Conservation (phyloP, 208 protist genomes). For the Acanthamoeba rhysodes region DNA sequence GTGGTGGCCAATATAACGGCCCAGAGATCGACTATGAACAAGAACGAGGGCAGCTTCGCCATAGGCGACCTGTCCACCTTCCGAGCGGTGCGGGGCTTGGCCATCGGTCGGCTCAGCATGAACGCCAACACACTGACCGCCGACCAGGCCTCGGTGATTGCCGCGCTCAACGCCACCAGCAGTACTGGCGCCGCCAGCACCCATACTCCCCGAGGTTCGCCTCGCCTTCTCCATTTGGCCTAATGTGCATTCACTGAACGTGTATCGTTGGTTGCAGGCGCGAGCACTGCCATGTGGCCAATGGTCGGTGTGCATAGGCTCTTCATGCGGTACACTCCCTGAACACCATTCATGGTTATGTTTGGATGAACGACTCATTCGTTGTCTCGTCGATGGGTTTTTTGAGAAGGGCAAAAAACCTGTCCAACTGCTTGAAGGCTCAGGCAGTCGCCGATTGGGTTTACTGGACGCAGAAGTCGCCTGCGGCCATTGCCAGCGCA, state of each 20-base stretch:
- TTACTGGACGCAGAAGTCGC: slow-evolving; percentile 45
- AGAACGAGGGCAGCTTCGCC: not conserved
- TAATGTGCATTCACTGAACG: not conserved
- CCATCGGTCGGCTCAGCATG: not conserved
- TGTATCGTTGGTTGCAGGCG: not conserved
- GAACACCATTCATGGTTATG: not conserved
- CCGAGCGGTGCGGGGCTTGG: not conserved
- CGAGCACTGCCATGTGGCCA: not conserved
- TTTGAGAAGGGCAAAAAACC: not conserved
- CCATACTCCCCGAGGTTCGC: not conserved
- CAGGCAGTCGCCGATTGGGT: slow-evolving; percentile 22
- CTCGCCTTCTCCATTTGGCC: not conserved
- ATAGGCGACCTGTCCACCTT: not conserved
- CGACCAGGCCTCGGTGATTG: not conserved
- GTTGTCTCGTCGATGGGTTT: not conserved
- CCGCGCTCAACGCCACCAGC: not conserved
- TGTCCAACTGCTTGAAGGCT: slow-evolving; percentile 10
- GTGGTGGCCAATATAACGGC: not conserved
- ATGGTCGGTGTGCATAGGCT: not conserved
- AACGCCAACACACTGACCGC: not conserved
- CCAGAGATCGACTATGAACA: not conserved
- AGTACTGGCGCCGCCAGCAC: no score
- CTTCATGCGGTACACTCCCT: not conserved
- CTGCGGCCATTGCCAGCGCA: not conserved
- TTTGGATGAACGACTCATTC: no score